Base-by-base conservation (phyloP, 2,329 filamentous ascomycete species). In the Penicillium italicum region DNA sequence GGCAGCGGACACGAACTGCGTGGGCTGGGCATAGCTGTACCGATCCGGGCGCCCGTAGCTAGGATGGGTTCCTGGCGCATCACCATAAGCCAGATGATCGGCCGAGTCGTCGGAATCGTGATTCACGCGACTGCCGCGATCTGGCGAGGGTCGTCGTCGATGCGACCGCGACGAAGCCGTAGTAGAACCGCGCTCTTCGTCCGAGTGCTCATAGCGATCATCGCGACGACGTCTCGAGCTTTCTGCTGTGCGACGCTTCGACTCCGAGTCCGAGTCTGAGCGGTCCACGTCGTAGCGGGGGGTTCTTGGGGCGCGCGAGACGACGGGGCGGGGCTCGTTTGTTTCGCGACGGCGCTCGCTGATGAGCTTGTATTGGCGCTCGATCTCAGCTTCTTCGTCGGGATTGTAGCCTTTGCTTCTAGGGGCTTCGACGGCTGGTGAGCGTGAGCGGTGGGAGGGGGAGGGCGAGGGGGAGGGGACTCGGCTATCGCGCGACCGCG, bases 401-500 rank as follows among this genome's bases (percentile, higher is more conserved):
- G 52, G 18, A n/a, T 47, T 59, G 47, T 62, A 63, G 7, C 57
- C 4, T 34, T 59, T 3, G 53, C 34, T n/a, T n/a, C 37, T 43
- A 5, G 50, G 52, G 53, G 55, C 20, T 57, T 64, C 53, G 57
- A 62, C 42, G 58, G 63, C 48, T 54, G 53, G 56, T 59, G 63
- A 53, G 68, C 70, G 47, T 62, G 65, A 50, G 67, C 68, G 58
- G 18, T 40, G 45, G 4, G 59, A 62, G 67, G 40, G 38, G 1
- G 38, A 41, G 14, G 69, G 63, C 11, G 68, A 63, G 22, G 71
- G 68, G 26, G 68, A 69, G 12, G 71, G 66, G 12, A 60, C 64
- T 42, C 74, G 71, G 50, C 56, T 66, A 58, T 77, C 74, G 68
- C 75, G 75, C 63, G 76, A 77, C 50, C 70, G 70, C 63, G 76